Percentiles rank a stretch among this genome's conserved stretches.
These are phyloP conservation scores for Globisporangium cystogenes DNA, from an alignment of 352 stramenopile species.

Conservation along the genomic window DNA sequence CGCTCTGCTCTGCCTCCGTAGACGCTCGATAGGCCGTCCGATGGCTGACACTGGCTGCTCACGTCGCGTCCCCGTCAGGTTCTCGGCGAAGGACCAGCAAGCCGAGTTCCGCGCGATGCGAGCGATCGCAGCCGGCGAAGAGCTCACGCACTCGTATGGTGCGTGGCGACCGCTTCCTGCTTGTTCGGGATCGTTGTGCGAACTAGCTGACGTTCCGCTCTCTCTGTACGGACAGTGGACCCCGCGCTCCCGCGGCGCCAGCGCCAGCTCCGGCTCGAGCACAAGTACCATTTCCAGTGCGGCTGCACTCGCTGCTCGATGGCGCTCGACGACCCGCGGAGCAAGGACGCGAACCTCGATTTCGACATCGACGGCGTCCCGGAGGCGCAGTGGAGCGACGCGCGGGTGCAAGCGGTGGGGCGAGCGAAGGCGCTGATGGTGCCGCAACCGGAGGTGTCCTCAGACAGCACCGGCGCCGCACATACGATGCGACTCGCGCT, in stretches of 20 bases:
- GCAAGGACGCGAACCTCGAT: constrained; percentile 36
- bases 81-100: constrained; percentile 30
- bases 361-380: constrained; percentile 39
- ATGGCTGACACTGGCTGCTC: too few relatives aligned
- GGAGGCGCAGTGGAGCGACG: constrained; percentile 26
- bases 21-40: too few relatives aligned
- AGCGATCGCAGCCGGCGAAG: constrained; percentile 35
- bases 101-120: constrained; percentile 54
- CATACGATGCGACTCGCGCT: constrained; percentile 19
- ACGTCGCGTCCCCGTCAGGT: constrained; percentile 14
- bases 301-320: constrained; percentile 36
- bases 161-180: too few relatives aligned
- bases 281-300: constrained; percentile 66
- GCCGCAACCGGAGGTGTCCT: neutral
- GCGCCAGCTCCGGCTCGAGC: constrained; percentile 33
- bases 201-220: too few relatives aligned
- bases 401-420: constrained; percentile 23
- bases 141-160: constrained; percentile 72
- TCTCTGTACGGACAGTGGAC: constrained; percentile 35
- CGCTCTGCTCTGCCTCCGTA: too few relatives aligned
- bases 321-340: constrained; percentile 22
- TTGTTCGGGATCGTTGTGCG: too few relatives aligned
- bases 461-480: constrained; percentile 14
- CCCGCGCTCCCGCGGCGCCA: constrained; percentile 38
- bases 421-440: constrained; percentile 1